Base-by-base conservation (phyloP, 164 flowering plant species). In the Nelumbo lutea region DNA sequence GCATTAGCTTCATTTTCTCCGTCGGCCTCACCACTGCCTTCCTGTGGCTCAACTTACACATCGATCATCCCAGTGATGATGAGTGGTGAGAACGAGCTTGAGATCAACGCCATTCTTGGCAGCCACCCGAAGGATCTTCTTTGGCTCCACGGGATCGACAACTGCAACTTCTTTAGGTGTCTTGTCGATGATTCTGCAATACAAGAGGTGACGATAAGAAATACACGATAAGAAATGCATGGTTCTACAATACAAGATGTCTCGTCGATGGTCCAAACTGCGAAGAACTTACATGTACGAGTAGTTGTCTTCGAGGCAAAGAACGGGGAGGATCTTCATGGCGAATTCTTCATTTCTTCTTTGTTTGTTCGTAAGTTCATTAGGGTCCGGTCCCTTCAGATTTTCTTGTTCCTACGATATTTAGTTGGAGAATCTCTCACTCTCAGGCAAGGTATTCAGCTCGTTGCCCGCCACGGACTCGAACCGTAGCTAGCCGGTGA, bases 131-230 rank as follows among this genome's bases (percentile, higher is more conserved):
- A 94, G 68, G 64, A 91, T 73, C 84, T 90, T 94, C 51, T 87
- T 86, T 4, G 97, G 95, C 79, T 94, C 97, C 1, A 85, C 98
- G 0, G 98, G 98, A 80, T 94, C 98, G 4, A 94, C 97, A 2
- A 69, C 91, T 3, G 96, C 98, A 0, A 93, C 98, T 74, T 91
- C 89, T 75, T 79, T 83, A 0, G 95, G 77, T 41, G 38, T 70
- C 77, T 91, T 97, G 72, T 94, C 97, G 41, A 90, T 81, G 55
- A 94, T 83, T 79, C 97, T 93, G 78, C 61, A 61, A 58, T 41
- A 14, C 67, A 57, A n/a, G 42, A 48, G 13, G 53, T 6, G 4
- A 0, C 38, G 1, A 51, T 43, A 39, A 27, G 15, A 61, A 65
- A 13, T 45, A 47, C 13, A 47, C 10, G 4, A 8, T 9, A 71